phyloP scores from a whole-genome alignment of 176 grass and related monocot genomes.

The Bothriochloa decipiens region DNA sequence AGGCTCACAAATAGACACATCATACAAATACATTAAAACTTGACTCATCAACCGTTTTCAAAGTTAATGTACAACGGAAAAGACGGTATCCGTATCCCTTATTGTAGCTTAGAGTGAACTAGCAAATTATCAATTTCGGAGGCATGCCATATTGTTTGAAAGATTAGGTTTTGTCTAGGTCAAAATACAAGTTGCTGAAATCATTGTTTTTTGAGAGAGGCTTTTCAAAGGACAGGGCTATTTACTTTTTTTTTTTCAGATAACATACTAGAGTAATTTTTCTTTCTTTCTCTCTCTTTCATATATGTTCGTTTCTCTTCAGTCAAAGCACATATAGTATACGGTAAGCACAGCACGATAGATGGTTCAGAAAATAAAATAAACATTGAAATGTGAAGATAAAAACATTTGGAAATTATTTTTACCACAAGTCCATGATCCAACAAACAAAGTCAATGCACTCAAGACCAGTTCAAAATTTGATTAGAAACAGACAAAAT shows the following conservation, averaged over 20 bases:
- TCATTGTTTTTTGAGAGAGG: neutral
- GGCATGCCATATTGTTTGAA: neutral
- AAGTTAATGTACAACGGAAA: constrained; percentile 10
- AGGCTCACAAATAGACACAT: constrained; percentile 2
- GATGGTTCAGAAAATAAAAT: constrained; percentile 17
- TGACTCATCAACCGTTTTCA: neutral
- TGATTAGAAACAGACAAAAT: neutral
- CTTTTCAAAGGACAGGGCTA: neutral
- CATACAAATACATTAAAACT: neutral
- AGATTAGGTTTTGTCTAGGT: neutral
- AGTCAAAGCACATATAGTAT: neutral
- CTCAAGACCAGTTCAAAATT: neutral
- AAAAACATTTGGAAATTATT: neutral
- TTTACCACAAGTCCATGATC: neutral
- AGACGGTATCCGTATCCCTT: neutral
- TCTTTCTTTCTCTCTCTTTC: neutral
- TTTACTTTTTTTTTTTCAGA: neutral
- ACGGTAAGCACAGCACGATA: neutral
- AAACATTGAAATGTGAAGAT: neutral
- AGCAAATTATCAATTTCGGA: neutral
- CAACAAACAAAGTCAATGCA: constrained; percentile 8
- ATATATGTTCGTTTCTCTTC: neutral
- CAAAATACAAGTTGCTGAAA: neutral
- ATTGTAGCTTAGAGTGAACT: neutral
- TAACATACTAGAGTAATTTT: neutral